Percentiles rank a stretch among this genome's conserved stretches.
These are phyloP conservation scores for Cercospora brassicicola DNA, from an alignment of 2,329 filamentous ascomycete genomes.

Conservation along the genomic window DNA sequence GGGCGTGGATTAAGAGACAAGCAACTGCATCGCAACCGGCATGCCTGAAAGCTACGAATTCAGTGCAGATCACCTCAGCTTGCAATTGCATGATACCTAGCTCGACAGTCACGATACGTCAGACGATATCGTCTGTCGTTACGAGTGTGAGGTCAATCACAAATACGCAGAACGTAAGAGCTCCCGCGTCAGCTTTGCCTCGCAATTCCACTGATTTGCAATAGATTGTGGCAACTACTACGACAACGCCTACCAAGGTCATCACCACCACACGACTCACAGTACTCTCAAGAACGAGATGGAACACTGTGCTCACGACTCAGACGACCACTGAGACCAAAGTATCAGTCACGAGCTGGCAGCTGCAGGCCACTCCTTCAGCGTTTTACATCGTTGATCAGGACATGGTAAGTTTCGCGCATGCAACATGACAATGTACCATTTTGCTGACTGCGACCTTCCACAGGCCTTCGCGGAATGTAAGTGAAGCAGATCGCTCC, in stretches of 20 bases:
- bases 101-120: not conserved
- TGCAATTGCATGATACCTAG: not conserved
- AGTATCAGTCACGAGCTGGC: not conserved
- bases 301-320: not conserved
- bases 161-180: not conserved
- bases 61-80: not conserved
- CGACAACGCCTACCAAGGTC: not conserved
- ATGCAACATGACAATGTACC: not conserved
- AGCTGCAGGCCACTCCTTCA: not conserved
- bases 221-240: not conserved
- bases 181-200: not conserved
- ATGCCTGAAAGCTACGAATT: not conserved
- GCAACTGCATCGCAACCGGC: not conserved
- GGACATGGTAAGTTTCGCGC: not conserved
- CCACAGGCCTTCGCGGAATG: not conserved
- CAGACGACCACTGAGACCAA: not conserved
- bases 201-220: not conserved
- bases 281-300: not conserved
- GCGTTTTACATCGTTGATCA: not conserved
- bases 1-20: not conserved
- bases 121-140: not conserved
- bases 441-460: not conserved
- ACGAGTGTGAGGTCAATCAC: not conserved
- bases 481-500: not conserved
- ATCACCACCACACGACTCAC: not conserved